Evolutionary conservation across 2,329 filamentous ascomycete genomes (phyloP).

Genomic region (Endoconidiophora laricicola): DNA sequence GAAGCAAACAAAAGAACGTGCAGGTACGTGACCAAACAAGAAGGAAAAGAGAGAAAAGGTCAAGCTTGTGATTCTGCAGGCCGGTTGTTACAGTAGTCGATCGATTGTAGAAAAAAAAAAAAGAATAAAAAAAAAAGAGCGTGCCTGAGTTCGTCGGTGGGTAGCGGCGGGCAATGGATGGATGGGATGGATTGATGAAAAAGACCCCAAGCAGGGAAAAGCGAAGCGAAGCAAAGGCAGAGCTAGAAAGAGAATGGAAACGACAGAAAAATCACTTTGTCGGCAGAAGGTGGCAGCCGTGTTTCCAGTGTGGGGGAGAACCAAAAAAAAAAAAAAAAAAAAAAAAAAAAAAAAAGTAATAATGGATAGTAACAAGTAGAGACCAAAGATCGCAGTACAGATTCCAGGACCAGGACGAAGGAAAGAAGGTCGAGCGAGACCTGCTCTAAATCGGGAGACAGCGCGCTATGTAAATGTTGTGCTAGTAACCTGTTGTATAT

Average conservation of each 20-base stretch:
- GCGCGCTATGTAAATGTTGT: no score
- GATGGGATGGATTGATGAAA: neutral
- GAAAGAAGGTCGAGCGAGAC: neutral
- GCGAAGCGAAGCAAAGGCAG: conserved; percentile 3
- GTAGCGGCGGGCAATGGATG: neutral
- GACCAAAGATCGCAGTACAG: neutral
- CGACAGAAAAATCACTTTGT: neutral
- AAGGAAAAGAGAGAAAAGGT: no score
- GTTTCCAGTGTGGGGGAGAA: neutral
- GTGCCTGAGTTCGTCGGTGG: neutral
- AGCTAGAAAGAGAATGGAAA: neutral
- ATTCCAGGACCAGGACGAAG: neutral
- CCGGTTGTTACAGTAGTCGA: no score
- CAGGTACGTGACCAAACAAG: no score
- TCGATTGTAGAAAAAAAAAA: neutral
- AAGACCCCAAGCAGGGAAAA: conserved; percentile 3
- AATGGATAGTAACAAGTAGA: neutral
- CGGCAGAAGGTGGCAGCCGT: neutral
- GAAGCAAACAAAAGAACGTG: neutral
- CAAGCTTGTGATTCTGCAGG: no score
- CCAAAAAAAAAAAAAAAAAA: conserved; percentile 1
- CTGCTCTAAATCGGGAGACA: no score
- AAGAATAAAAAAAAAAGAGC: neutral
- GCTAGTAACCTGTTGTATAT: no score
- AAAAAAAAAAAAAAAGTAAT: conserved; percentile 1